These are phyloP conservation scores for Russula sp. DNA, from an alignment of 768 basidiomycete genomes.

Conservation along the genomic window DNA sequence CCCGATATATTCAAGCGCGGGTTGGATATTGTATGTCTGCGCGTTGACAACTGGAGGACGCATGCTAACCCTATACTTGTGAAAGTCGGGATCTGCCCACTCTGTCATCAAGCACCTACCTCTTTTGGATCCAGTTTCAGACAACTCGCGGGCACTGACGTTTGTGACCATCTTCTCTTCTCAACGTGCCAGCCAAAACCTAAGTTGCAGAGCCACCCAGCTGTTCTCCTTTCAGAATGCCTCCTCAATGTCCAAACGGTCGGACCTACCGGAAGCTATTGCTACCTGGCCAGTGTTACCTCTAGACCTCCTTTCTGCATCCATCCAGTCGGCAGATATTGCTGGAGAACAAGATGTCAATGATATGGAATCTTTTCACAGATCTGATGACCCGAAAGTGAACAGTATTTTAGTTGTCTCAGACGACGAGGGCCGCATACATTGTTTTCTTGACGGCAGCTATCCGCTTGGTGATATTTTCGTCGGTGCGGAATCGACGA, in stretches of 20 bases:
- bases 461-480: constrained; percentile 57
- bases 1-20: constrained; percentile 73
- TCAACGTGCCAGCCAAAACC: constrained; percentile 6
- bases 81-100: constrained; percentile 70
- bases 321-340: constrained; percentile 43
- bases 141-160: constrained; percentile 61
- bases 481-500: constrained; percentile 28
- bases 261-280: constrained; percentile 51
- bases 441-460: constrained; percentile 68
- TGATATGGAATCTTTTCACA: constrained; percentile 34
- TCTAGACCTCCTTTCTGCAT: constrained; percentile 47
- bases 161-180: constrained; percentile 31
- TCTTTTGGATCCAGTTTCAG: constrained; percentile 60
- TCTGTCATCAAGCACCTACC: constrained; percentile 63
- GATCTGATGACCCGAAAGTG: constrained; percentile 44
- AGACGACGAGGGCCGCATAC: constrained; percentile 50
- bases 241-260: constrained; percentile 41
- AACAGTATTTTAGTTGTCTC: constrained; percentile 55
- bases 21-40: constrained; percentile 47
- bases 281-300: constrained; percentile 62
- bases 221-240: constrained; percentile 76
- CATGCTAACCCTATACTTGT: constrained; percentile 18
- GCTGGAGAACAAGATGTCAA: constrained; percentile 27
- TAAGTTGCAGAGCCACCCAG: constrained; percentile 53
- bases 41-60: constrained; percentile 4